Percentiles rank a stretch among this genome's conserved stretches.
Evolutionary conservation across 140 eudicot species (phyloP).

Genomic region (Ambrosia hybrid): DNA sequence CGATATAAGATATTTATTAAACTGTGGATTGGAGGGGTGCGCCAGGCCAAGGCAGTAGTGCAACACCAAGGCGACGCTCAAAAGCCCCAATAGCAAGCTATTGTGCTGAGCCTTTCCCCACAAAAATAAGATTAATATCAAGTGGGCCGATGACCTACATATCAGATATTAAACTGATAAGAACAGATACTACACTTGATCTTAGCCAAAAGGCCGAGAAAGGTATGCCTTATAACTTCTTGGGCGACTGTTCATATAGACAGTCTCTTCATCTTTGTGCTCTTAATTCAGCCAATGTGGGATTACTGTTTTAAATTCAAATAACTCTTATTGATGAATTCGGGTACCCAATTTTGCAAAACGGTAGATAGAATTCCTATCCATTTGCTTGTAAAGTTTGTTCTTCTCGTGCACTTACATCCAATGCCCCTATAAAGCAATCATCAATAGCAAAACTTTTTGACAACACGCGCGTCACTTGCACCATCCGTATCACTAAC

Average conservation of each 20-base stretch:
- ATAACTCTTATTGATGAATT: too few relatives aligned
- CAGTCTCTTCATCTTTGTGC: too few relatives aligned
- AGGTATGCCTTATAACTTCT: conserved; percentile 37
- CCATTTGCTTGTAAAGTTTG: too few relatives aligned
- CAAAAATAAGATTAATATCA: conserved; percentile 50
- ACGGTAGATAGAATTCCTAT: too few relatives aligned
- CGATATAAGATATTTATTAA: too few relatives aligned
- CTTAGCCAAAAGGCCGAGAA: conserved; percentile 98
- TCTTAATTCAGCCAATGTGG: too few relatives aligned
- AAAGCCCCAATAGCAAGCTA: conserved; percentile 45
- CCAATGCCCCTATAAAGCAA: too few relatives aligned
- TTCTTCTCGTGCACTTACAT: too few relatives aligned
- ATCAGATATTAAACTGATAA: conserved; percentile 91
- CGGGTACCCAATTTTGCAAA: too few relatives aligned
- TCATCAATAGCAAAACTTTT: too few relatives aligned
- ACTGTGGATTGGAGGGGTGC: conserved; percentile 16
- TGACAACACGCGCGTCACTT: conserved; percentile 47
- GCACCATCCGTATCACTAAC: too few relatives aligned
- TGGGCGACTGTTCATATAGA: neutral
- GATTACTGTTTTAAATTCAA: too few relatives aligned
- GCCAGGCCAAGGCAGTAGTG: conserved; percentile 24
- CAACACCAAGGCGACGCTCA: conserved; percentile 22
- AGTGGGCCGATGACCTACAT: conserved; percentile 63
- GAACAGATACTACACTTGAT: conserved; percentile 94
- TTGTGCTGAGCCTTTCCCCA: conserved; percentile 35